phyloP scores from a whole-genome alignment of 2,329 filamentous ascomycete species.

The Talaromyces sp. region DNA sequence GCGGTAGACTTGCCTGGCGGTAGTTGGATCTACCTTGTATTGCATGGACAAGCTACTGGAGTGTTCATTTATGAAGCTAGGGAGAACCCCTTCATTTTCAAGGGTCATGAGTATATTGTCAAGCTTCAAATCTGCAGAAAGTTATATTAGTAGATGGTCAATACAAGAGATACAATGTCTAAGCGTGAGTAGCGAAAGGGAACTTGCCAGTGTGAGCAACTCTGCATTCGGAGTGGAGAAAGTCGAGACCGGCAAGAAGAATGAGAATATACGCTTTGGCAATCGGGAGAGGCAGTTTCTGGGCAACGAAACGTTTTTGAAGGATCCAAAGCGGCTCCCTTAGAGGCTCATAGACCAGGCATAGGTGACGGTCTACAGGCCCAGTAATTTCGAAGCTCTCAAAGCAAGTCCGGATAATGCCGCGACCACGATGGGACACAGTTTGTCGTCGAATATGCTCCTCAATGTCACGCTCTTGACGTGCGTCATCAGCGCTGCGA shows the following conservation, averaged over 20 bases:
- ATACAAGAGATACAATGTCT: too few relatives aligned
- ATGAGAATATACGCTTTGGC: too few relatives aligned
- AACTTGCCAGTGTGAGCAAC: neutral
- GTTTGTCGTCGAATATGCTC: conserved; percentile 30
- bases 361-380: conserved; percentile 23
- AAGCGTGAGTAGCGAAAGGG: too few relatives aligned
- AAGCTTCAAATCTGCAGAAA: conserved; percentile 38
- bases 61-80: conserved; percentile 28
- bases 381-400: conserved; percentile 10
- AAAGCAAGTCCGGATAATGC: conserved; percentile 18
- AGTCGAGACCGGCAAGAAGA: conserved; percentile 18
- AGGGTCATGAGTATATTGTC: conserved; percentile 46
- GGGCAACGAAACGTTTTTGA: conserved; percentile 34
- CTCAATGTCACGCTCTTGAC: conserved; percentile 42
- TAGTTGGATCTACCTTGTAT: conserved; percentile 29
- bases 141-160: neutral
- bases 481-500: conserved; percentile 23
- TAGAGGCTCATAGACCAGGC: conserved; percentile 38
- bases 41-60: conserved; percentile 35
- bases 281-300: too few relatives aligned
- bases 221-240: too few relatives aligned
- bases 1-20: conserved; percentile 30
- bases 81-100: conserved; percentile 22
- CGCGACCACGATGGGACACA: conserved; percentile 25
- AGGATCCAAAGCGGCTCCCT: conserved; percentile 41